phyloP scores from a whole-genome alignment of 108 stramenopile species.

The Cyclostephanos invisitatus region DNA sequence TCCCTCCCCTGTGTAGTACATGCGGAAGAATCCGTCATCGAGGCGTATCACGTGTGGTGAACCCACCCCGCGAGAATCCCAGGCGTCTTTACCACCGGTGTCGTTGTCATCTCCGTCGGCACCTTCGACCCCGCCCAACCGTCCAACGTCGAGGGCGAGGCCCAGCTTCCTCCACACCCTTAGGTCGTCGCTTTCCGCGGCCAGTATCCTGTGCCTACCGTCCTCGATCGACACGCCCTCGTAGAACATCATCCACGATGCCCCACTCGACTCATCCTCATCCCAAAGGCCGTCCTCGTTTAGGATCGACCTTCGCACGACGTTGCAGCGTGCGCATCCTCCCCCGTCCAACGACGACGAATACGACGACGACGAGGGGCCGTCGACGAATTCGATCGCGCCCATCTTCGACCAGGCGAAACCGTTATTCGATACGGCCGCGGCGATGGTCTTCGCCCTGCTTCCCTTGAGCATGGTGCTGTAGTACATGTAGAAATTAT shows the following conservation, averaged over 20 bases:
- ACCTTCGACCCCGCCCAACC: neutral
- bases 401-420: constrained; percentile 84
- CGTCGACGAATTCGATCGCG: constrained; percentile 22
- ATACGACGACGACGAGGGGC: neutral
- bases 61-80: constrained; percentile 80
- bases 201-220: constrained; percentile 77
- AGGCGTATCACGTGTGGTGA: constrained; percentile 82
- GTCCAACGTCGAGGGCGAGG: constrained; percentile 71
- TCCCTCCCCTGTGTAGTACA: constrained; percentile 91
- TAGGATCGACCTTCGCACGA: constrained; percentile 63
- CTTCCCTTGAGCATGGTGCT: constrained; percentile 81
- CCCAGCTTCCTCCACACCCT: constrained; percentile 74
- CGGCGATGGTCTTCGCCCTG: constrained; percentile 80
- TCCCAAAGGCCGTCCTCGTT: constrained; percentile 59
- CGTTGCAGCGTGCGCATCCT: constrained; percentile 81
- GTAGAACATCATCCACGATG: constrained; percentile 75
- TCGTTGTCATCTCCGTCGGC: too few species aligned
- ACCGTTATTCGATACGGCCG: constrained; percentile 80
- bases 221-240: constrained; percentile 77
- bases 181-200: constrained; percentile 71
- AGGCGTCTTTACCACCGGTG: constrained; percentile 48
- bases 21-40: constrained; percentile 84
- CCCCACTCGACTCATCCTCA: constrained; percentile 22
- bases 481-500: constrained; percentile 92
- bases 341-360: constrained; percentile 66